Percentiles rank a stretch among this genome's conserved stretches.
These are phyloP conservation scores for Hericium coralloides DNA, from an alignment of 768 basidiomycete genomes.

Conservation along the genomic window DNA sequence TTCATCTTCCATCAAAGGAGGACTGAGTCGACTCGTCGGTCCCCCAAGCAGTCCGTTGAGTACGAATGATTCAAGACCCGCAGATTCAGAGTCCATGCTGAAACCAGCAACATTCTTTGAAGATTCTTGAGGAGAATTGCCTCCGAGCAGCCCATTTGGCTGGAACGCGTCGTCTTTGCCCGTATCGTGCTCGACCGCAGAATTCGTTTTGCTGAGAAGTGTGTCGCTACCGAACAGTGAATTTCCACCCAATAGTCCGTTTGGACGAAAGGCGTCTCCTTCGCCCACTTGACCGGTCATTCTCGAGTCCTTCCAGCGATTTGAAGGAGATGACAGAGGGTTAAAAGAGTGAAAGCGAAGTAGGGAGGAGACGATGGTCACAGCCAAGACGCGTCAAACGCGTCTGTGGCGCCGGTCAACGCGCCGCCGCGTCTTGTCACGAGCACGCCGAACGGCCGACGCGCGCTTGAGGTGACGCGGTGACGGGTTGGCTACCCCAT, in stretches of 20 bases:
- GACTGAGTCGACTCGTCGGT: not conserved
- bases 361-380: not conserved
- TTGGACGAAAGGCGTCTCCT: conserved; percentile 1
- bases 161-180: not conserved
- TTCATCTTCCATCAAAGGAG: not conserved
- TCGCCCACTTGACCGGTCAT: conserved; percentile 1
- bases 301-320: not conserved
- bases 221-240: not conserved
- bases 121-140: too few species aligned
- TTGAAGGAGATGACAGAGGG: too few species aligned
- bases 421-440: not conserved
- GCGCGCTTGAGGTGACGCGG: too few species aligned
- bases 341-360: not conserved
- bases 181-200: not conserved
- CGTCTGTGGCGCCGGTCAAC: not conserved
- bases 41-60: conserved; percentile 8
- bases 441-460: not conserved
- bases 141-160: not conserved
- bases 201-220: too few species aligned
- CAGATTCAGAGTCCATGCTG: not conserved
- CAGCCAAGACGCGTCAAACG: conserved; percentile 5
- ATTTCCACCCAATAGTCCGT: not conserved
- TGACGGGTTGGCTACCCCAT: too few species aligned
- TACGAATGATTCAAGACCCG: conserved; percentile 1
- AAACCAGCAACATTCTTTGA: not conserved